These are phyloP conservation scores for Fusarium papillatum DNA, from an alignment of 2,329 filamentous ascomycete species.

Conservation along the genomic window DNA sequence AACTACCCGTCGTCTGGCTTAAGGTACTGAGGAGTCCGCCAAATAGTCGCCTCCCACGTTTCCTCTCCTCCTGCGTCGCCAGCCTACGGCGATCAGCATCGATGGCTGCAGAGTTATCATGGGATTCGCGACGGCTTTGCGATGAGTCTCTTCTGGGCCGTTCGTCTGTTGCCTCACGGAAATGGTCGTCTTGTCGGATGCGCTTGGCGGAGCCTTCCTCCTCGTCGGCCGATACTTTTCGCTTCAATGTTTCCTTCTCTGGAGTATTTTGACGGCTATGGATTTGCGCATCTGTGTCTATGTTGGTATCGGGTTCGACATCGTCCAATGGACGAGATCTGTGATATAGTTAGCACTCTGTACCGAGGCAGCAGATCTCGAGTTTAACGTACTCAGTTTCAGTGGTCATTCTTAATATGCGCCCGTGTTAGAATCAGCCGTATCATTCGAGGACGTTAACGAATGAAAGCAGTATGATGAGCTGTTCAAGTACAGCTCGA, in stretches of 20 bases:
- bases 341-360: constrained; percentile 33
- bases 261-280: background rate
- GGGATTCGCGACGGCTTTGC: constrained; percentile 16
- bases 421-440: background rate
- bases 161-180: constrained; percentile 21
- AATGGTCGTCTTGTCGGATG: constrained; percentile 38
- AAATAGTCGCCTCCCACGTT: constrained; percentile 87
- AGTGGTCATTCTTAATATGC: constrained; percentile 31
- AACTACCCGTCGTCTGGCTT: constrained; percentile 76
- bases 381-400: constrained; percentile 36
- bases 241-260: constrained; percentile 41
- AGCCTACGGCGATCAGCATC: constrained; percentile 40
- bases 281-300: constrained; percentile 3
- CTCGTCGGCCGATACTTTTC: constrained; percentile 44
- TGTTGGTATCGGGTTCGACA: constrained; percentile 8
- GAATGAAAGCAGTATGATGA: background rate
- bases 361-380: background rate
- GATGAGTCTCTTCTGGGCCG: constrained; percentile 33
- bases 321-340: constrained; percentile 35
- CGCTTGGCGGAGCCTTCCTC: constrained; percentile 44
- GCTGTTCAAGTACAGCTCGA: background rate
- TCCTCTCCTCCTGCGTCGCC: constrained; percentile 78
- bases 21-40: constrained; percentile 85
- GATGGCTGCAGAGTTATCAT: constrained; percentile 7
- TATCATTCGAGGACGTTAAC: background rate